phyloP scores from a whole-genome alignment of 805 yeast species.

The Kodamaea laetipori region DNA sequence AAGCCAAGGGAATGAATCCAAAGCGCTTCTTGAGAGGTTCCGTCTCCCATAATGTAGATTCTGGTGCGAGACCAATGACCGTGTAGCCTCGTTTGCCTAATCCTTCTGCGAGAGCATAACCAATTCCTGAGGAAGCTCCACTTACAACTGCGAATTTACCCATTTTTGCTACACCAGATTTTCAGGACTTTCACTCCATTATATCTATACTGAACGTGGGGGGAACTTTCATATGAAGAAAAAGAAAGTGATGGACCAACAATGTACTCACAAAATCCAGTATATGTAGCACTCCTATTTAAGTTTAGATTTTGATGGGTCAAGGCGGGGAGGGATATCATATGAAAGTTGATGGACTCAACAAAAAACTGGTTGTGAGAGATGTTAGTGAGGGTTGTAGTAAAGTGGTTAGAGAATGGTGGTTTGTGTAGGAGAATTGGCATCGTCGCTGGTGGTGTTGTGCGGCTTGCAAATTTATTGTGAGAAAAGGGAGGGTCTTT shows the following conservation, averaged over 20 bases:
- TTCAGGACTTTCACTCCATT: neutral
- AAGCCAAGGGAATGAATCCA: slow-evolving; percentile 29
- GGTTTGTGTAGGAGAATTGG: too few relatives aligned
- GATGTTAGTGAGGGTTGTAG: neutral
- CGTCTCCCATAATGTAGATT: slow-evolving; percentile 17
- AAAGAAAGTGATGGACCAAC: neutral
- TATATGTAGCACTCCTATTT: neutral
- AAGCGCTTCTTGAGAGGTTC: slow-evolving; percentile 21
- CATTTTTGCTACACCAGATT: slow-evolving; percentile 4
- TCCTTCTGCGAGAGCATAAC: slow-evolving; percentile 24
- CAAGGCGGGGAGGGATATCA: slow-evolving; percentile 3
- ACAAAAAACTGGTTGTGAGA: slow-evolving; percentile 1
- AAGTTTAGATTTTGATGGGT: slow-evolving; percentile 1
- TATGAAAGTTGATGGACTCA: slow-evolving; percentile 1
- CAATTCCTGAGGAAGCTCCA: slow-evolving; percentile 31
- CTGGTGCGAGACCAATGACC: slow-evolving; percentile 23
- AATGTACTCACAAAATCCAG: neutral
- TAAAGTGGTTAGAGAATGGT: too few relatives aligned
- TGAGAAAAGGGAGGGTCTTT: too few relatives aligned
- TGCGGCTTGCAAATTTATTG: too few relatives aligned
- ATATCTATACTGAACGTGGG: neutral
- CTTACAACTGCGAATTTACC: slow-evolving; percentile 24
- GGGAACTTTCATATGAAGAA: neutral
- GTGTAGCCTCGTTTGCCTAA: slow-evolving; percentile 24
- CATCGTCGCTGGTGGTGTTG: too few relatives aligned